These are phyloP conservation scores for Datura wrightii DNA, from an alignment of 257 asterid genomes.

Conservation along the genomic window DNA sequence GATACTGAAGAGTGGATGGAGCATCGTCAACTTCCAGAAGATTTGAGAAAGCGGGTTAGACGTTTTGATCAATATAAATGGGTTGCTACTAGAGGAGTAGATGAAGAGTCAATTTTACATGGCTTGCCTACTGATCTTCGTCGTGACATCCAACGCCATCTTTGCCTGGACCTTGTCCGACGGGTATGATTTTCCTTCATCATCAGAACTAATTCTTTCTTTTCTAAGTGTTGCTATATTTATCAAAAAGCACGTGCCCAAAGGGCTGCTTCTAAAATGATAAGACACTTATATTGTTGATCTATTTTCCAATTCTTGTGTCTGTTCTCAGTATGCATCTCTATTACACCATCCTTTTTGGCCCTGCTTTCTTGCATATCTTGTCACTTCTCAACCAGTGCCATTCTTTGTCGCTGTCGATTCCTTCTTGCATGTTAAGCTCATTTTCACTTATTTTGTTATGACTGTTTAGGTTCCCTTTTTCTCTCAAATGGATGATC, in stretches of 20 bases:
- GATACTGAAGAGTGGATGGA: conserved; percentile 98
- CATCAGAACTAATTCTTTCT: not conserved
- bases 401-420: not conserved
- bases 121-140: conserved; percentile 89
- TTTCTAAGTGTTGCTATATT: not conserved
- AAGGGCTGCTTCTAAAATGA: conserved; percentile 1
- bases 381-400: not conserved
- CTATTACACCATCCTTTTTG: not conserved
- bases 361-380: not conserved
- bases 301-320: not conserved
- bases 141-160: conserved; percentile 91
- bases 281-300: not conserved
- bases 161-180: conserved; percentile 95
- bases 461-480: conserved; percentile 67
- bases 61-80: conserved; percentile 92
- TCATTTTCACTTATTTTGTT: conserved; percentile 19
- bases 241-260: not conserved
- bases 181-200: conserved; percentile 57
- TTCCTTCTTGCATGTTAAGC: conserved; percentile 28
- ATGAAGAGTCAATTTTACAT: conserved; percentile 81
- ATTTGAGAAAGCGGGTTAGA: conserved; percentile 75
- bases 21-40: conserved; percentile 97
- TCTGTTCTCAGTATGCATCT: not conserved
- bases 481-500: conserved; percentile 97
- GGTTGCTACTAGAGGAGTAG: conserved; percentile 96